phyloP scores from a whole-genome alignment of 2,329 filamentous ascomycete species.

The Exophiala dermatitidis region DNA sequence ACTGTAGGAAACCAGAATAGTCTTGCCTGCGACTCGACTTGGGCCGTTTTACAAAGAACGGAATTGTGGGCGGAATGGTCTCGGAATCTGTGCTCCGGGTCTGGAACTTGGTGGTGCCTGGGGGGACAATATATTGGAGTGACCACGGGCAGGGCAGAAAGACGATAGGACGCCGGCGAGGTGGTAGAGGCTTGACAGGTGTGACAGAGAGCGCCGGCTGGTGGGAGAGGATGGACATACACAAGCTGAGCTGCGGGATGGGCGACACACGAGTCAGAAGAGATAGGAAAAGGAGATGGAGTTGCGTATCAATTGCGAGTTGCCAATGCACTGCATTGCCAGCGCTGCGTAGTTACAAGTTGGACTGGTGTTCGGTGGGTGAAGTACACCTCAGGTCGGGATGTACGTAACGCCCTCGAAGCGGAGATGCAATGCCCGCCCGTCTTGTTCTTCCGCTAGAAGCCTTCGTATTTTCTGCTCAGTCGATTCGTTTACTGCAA shows the following conservation, averaged over 20 bases:
- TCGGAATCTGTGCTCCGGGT: constrained; percentile 11
- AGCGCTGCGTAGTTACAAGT: too few species aligned
- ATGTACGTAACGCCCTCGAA: neutral
- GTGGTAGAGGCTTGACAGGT: constrained; percentile 4
- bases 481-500: neutral
- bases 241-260: neutral
- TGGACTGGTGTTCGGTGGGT: neutral
- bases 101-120: constrained; percentile 13
- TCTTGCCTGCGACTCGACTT: constrained; percentile 1
- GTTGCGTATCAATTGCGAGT: too few species aligned
- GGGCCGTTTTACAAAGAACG: neutral
- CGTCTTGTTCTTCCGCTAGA: neutral
- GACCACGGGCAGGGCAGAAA: neutral
- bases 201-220: constrained; percentile 2
- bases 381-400: too few species aligned
- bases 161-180: constrained; percentile 8
- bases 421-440: neutral
- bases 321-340: too few species aligned
- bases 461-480: neutral
- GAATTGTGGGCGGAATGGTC: constrained; percentile 1
- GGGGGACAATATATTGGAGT: constrained; percentile 10
- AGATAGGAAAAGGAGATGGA: neutral
- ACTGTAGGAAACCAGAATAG: neutral
- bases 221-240: neutral
- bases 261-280: neutral